phyloP scores from a whole-genome alignment of 257 asterid genomes.

The Euphrasia confusa region DNA sequence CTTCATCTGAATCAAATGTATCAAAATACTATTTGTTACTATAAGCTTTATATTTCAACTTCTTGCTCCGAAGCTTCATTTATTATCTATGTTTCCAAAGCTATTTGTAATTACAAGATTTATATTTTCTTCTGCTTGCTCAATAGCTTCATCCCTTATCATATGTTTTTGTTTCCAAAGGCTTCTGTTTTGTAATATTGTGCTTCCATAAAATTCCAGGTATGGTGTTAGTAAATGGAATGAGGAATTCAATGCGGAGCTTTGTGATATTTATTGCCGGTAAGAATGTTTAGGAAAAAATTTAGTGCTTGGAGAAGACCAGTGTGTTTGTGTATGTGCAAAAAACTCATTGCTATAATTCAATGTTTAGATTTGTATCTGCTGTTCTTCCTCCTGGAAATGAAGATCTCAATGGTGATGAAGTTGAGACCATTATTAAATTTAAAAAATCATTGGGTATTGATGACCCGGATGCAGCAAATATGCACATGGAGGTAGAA shows the following conservation, averaged over 20 bases:
- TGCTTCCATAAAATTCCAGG: constrained; percentile 36
- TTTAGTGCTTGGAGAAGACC: constrained; percentile 9
- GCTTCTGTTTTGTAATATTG: constrained; percentile 8
- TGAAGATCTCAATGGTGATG: constrained; percentile 87
- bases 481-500: constrained; percentile 94
- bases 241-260: constrained; percentile 86
- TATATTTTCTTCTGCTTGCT: constrained; percentile 1
- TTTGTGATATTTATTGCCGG: constrained; percentile 86
- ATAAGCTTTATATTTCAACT: no score
- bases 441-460: constrained; percentile 87
- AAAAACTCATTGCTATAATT: constrained; percentile 10
- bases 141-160: neutral
- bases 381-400: constrained; percentile 73
- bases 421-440: constrained; percentile 70
- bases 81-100: constrained; percentile 7
- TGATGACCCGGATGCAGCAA: constrained; percentile 98
- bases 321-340: constrained; percentile 18
- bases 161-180: neutral
- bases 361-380: constrained; percentile 55
- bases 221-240: constrained; percentile 90
- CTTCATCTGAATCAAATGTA: no score
- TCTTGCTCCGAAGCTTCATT: neutral
- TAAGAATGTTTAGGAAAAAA: constrained; percentile 26
- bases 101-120: constrained; percentile 4
- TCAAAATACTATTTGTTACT: no score